Base-by-base conservation (phyloP, 495 filamentous ascomycete species). In the Neurospora sp. region DNA sequence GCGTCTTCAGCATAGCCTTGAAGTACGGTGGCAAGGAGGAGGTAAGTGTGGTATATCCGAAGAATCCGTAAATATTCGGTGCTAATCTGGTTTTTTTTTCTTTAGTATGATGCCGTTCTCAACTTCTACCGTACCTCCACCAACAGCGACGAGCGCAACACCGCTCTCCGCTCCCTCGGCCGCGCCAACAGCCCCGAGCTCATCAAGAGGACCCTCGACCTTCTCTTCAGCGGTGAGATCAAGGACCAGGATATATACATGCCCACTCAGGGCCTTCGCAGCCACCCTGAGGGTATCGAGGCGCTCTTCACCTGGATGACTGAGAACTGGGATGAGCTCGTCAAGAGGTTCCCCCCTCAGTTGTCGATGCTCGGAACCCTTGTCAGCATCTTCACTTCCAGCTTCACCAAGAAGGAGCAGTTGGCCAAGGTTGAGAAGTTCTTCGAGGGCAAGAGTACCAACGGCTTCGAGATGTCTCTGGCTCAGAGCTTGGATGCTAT, bases 211-310 rank as follows among this genome's bases (percentile, higher is more conserved):
- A 95, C 94, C 3, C 87, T 99, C 20, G 85, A 82, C 9, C 84
- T 97, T 41, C 89, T 94, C 59, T 86, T 92, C 73, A 89, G 90
- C 81, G 87, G 90, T 47, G 92, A 97, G 73, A 93, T 99, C 81
- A 96, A 97, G 85, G 94, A 90, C 75, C 96, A 99, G 83, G 96
- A 99, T 78, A 90, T 99, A 75, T 98, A 98, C 85, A 90, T 97
- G 78, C 96, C 88, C 3, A 82, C 96, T 37, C 86, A 87, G 45
- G 93, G 91, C 37, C 87, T 99, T 69, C 89, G 96, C 72, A 89
- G 86, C 76, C 92, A 97, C 78, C 82, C 87, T 5, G 87, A 89
- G 65, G 96, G 96, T 77, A 91, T 95, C 68, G 86, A 93, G 71
- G 92, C 90, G 12, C 85, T 97, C 72, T 98, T 91, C 88, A 77